Percentiles rank a stretch among this genome's conserved stretches.
phyloP scores from a whole-genome alignment of 352 stramenopile species.

The Ochromonadaceae sp. region DNA sequence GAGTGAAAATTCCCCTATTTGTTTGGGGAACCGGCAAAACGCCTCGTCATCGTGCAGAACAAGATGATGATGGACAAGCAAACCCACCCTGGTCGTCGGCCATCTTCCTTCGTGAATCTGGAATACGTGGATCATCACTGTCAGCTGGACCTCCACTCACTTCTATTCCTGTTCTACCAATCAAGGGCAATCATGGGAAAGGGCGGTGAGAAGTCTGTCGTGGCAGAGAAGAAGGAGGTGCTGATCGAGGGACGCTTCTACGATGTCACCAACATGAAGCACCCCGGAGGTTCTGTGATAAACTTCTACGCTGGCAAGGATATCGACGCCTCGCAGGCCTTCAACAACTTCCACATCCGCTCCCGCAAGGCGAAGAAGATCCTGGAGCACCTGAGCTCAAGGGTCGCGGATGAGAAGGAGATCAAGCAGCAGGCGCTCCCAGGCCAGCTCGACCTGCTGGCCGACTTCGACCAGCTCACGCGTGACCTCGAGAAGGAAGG shows the following conservation, averaged over 20 bases:
- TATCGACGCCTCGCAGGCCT: constrained; percentile 26
- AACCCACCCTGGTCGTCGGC: too few species aligned
- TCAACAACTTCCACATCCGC: constrained; percentile 24
- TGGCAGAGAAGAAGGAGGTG: constrained; percentile 19
- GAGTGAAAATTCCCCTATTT: too few species aligned
- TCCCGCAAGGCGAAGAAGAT: constrained; percentile 22
- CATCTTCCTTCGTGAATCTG: too few species aligned
- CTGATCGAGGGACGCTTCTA: constrained; percentile 27
- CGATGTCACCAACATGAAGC: constrained; percentile 25
- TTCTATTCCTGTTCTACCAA: too few species aligned
- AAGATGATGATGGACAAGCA: too few species aligned
- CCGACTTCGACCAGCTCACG: constrained; percentile 20
- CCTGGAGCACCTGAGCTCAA: constrained; percentile 18
- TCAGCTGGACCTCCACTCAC: too few species aligned
- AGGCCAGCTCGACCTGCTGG: not conserved
- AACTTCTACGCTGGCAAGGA: constrained; percentile 27
- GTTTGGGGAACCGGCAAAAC: too few species aligned
- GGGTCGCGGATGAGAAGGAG: not conserved
- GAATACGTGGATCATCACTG: too few species aligned
- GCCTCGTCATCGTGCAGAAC: too few species aligned
- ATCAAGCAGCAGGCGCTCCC: not conserved
- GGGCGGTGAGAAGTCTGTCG: not conserved
- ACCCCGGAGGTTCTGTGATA: constrained; percentile 31
- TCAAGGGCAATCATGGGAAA: not conserved
- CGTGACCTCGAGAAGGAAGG: constrained; percentile 21